These are phyloP conservation scores for Sarcodon aspratus DNA, from an alignment of 768 basidiomycete species.

Conservation along the genomic window DNA sequence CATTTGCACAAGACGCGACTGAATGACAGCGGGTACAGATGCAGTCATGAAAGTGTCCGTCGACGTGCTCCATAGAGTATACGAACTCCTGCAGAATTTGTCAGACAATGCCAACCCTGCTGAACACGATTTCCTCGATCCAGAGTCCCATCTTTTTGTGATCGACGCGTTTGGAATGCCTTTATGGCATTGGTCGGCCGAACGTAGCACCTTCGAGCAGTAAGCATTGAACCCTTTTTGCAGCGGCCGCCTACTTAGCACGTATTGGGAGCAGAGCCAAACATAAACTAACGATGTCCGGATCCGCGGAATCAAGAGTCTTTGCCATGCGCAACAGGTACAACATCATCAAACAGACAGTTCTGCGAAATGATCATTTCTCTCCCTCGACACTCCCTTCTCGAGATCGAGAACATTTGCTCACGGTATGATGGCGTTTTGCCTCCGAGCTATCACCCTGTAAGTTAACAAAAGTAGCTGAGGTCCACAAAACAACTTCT, in stretches of 20 bases:
- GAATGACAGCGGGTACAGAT: slow-evolving; percentile 29
- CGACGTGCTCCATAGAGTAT: slow-evolving; percentile 56
- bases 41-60: slow-evolving; percentile 76
- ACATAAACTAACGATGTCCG: slow-evolving; percentile 56
- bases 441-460: not conserved
- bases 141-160: slow-evolving; percentile 71
- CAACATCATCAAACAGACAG: slow-evolving; percentile 85
- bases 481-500: slow-evolving; percentile 94
- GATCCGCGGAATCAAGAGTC: slow-evolving; percentile 75
- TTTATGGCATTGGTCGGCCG: slow-evolving; percentile 79
- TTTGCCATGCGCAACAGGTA: slow-evolving; percentile 74
- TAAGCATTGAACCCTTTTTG: slow-evolving; percentile 20
- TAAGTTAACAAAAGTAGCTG: slow-evolving; percentile 35
- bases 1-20: not conserved
- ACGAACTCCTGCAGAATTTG: slow-evolving; percentile 62
- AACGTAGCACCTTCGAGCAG: slow-evolving; percentile 85
- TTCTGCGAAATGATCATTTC: slow-evolving; percentile 94
- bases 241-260: too few relatives aligned
- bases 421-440: slow-evolving; percentile 50
- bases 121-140: slow-evolving; percentile 61
- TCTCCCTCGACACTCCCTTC: slow-evolving; percentile 91
- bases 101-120: slow-evolving; percentile 31
- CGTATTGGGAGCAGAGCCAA: slow-evolving; percentile 27
- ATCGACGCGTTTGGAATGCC: slow-evolving; percentile 96
- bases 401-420: slow-evolving; percentile 73